Evolutionary conservation across 345 rosid genomes (phyloP), one percentile per base, ranked within the genome.

Genomic region (Aurinia saxatilis): DNA sequence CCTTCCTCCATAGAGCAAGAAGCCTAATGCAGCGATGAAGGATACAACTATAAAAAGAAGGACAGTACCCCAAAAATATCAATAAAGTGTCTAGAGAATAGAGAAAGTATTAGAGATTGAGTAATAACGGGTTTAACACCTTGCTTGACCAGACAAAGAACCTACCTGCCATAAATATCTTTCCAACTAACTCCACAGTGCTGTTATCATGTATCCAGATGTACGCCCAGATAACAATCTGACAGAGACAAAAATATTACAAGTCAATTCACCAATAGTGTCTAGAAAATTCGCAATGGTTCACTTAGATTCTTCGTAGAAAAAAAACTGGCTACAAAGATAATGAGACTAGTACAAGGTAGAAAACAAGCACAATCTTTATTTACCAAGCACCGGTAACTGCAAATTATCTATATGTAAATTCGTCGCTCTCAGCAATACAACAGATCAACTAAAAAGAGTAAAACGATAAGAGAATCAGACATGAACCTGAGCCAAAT

Each of bases 1-100:
- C 99, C 99, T 90, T 88, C 99, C 99, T 66, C 99, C 99, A 61
- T 84, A 95, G 2, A 88, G 79, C 84, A 90, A 75, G 84, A 90
- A 95, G 50, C 98, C 96, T 64, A 86, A 66, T 16, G 99, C 95
- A 40, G 98, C 99, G 29, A 90, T 53, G 68, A 88, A 80, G 21
- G 99, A 95, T 36, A 95, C 83, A 81, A 75, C 99, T 95, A 83
- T 27, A 66, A 66, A 45, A 76, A 57, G 21, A 63, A 34, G 34
- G 18, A 48, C 30, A 21, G 54, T 17, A 27, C 21, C 48, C 23
- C 9, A 47, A 50, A 64, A 48, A 50, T 10, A 2, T 42, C 18
- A 64, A 25, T 41, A 40, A 1, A 42, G 11, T 30, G 10, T 55
- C 10, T 16, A 12, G 31, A 63, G 10, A 34, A 68, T 37, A 33